Conservation (phyloP, 371 early-diverging fungal genomes). For the Blakeslea trispora region DNA sequence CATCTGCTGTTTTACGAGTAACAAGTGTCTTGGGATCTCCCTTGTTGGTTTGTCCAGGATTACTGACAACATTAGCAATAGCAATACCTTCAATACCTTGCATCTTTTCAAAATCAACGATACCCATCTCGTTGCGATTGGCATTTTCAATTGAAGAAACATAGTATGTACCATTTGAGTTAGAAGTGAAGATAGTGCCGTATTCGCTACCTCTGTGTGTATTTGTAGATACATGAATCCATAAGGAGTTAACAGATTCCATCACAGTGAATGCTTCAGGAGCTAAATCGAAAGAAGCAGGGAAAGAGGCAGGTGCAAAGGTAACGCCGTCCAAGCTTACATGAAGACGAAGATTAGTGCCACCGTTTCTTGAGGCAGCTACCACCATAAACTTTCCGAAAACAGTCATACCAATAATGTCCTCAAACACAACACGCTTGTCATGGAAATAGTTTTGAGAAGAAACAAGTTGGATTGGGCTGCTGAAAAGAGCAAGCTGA, state of each 20-base stretch:
- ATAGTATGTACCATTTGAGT: slow-evolving; percentile 86
- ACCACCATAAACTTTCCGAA: slow-evolving; percentile 85
- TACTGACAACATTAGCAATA: slow-evolving; percentile 81
- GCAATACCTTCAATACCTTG: slow-evolving; percentile 90
- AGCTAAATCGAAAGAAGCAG: slow-evolving; percentile 56
- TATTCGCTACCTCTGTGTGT: slow-evolving; percentile 64
- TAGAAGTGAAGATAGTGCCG: slow-evolving; percentile 85
- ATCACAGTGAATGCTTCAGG: slow-evolving; percentile 81
- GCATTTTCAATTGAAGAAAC: slow-evolving; percentile 67
- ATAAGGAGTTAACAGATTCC: slow-evolving; percentile 74
- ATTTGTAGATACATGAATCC: slow-evolving; percentile 75
- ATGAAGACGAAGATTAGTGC: slow-evolving; percentile 59
- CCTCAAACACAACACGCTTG: slow-evolving; percentile 56
- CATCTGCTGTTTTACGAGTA: slow-evolving; percentile 82
- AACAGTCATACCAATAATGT: slow-evolving; percentile 75
- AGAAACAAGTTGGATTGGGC: slow-evolving; percentile 55
- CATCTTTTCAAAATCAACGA: slow-evolving; percentile 95
- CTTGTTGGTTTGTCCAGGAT: slow-evolving; percentile 60
- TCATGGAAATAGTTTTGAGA: slow-evolving; percentile 59
- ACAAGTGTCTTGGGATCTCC: slow-evolving; percentile 55
- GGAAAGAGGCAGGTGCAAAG: slow-evolving; percentile 79
- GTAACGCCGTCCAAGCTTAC: slow-evolving; percentile 74
- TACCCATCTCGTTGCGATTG: slow-evolving; percentile 79
- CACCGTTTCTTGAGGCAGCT: slow-evolving; percentile 58
- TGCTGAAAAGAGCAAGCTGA: slow-evolving; percentile 48